Evolutionary conservation across 148 eudicot genomes (phyloP), one percentile per base, ranked within the genome.

Genomic region (Camellia japonica): DNA sequence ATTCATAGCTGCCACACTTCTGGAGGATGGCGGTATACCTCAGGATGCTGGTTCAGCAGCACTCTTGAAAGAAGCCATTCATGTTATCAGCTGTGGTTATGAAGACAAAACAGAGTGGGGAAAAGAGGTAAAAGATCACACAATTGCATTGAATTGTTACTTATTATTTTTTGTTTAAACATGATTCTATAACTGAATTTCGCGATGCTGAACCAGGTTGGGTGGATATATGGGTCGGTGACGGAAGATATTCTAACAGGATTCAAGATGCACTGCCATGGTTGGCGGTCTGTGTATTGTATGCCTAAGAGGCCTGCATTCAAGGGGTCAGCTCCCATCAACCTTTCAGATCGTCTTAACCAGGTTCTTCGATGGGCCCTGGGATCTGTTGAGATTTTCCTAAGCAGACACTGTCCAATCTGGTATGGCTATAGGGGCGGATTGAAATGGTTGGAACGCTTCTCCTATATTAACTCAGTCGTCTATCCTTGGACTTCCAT

Each of bases 311-410:
- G 88, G 76, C 78, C 90, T 64, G 92, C 92, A 63, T 89, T 89
- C 61, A 89, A 89, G 85, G 92, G 92, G 74, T 89, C 92, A 41
- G 92, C 92, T 69, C 92, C 92, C 56, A 89, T 89, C 67, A 89
- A 89, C 71, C 90, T 89, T 55, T 87, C 92, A 16, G 92, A 89
- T 66, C 92, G 92, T 85, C 90, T 89, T 58, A 88, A 89, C 85
- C 92, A 89, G 85, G 92, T 89, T 69, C 90, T 89, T 74, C 90
- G 92, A 16, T 89, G 92, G 92, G 92, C 92, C 75, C 80, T 89
- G 85, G 91, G 92, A 16, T 89, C 92, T 4, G 92, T 89, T 71
- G 92, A 89, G 83, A 89, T 89, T 78, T 80, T 89, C 55, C 81
- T 89, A 80, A 89, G 92, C 62, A 85, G 43, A 76, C 92, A 89